Evolutionary conservation across 768 basidiomycete species (phyloP).

Genomic region (Russula sp.): DNA sequence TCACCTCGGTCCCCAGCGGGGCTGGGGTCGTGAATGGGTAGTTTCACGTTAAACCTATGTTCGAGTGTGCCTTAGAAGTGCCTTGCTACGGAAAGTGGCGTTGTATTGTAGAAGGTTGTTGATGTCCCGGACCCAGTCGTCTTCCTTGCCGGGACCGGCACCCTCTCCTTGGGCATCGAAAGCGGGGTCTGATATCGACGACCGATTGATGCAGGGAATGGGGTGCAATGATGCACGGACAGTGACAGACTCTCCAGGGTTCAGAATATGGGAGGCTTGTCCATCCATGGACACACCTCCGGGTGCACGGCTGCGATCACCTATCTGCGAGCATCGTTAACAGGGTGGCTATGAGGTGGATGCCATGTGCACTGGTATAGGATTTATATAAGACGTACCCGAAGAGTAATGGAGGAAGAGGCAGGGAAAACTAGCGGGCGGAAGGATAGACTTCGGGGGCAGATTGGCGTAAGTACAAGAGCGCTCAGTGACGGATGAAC

Average conservation of each 20-base stretch:
- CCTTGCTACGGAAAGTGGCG: conserved; percentile 87
- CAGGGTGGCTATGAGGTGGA: neutral
- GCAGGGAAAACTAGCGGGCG: conserved; percentile 86
- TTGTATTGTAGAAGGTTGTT: conserved; percentile 94
- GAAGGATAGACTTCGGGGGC: conserved; percentile 87
- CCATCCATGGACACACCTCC: conserved; percentile 94
- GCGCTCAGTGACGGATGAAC: conserved; percentile 90
- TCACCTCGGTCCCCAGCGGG: neutral
- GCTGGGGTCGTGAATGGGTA: neutral
- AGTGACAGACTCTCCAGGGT: conserved; percentile 78
- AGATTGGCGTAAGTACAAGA: conserved; percentile 91
- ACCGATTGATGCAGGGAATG: conserved; percentile 88
- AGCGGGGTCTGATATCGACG: conserved; percentile 55
- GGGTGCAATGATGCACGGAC: conserved; percentile 83
- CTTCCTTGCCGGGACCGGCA: conserved; percentile 72
- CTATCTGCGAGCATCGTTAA: conserved; percentile 47
- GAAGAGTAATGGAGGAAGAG: conserved; percentile 65
- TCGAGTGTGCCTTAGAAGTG: conserved; percentile 66
- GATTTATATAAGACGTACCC: conserved; percentile 38
- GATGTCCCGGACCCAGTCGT: conserved; percentile 96
- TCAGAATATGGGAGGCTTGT: conserved; percentile 71
- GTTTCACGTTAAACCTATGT: conserved; percentile 31
- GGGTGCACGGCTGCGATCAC: conserved; percentile 74
- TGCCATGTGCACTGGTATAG: neutral
- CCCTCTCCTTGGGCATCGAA: conserved; percentile 47